These are phyloP conservation scores for Acmispon strigosus DNA, from an alignment of 306 rosid genomes.

Conservation along the genomic window DNA sequence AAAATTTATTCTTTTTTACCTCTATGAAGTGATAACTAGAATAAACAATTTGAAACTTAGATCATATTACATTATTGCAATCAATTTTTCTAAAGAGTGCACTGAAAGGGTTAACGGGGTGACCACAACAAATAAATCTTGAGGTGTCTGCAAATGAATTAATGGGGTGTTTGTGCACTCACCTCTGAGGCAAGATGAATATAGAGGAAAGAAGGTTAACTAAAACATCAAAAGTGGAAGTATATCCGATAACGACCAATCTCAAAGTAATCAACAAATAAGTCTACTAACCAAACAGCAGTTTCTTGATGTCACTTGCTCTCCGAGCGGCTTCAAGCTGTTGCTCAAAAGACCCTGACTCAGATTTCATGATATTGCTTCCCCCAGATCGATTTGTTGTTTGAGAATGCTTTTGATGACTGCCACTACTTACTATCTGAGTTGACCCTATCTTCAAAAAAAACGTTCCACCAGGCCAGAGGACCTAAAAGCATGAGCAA, in stretches of 20 bases:
- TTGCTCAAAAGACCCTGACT: slow-evolving; percentile 67
- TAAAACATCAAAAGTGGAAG: background rate
- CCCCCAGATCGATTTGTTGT: slow-evolving; percentile 34
- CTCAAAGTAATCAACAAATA: slow-evolving; percentile 5
- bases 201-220: background rate
- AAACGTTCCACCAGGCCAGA: slow-evolving; percentile 89
- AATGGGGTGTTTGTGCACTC: slow-evolving; percentile 1
- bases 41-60: background rate
- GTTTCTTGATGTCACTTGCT: slow-evolving; percentile 78
- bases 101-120: background rate
- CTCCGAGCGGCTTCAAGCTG: slow-evolving; percentile 97
- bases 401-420: slow-evolving; percentile 33
- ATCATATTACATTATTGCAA: background rate
- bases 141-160: background rate
- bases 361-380: slow-evolving; percentile 37
- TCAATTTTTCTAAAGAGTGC: background rate
- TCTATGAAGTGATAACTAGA: no score
- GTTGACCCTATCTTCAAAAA: slow-evolving; percentile 41
- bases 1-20: background rate
- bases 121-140: background rate
- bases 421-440: slow-evolving; percentile 20
- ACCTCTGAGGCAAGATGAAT: background rate
- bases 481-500: slow-evolving; percentile 50
- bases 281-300: slow-evolving; percentile 69
- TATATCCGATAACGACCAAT: background rate